These are phyloP conservation scores for Aeschynomene evenia DNA, from an alignment of 306 rosid species.

Conservation along the genomic window DNA sequence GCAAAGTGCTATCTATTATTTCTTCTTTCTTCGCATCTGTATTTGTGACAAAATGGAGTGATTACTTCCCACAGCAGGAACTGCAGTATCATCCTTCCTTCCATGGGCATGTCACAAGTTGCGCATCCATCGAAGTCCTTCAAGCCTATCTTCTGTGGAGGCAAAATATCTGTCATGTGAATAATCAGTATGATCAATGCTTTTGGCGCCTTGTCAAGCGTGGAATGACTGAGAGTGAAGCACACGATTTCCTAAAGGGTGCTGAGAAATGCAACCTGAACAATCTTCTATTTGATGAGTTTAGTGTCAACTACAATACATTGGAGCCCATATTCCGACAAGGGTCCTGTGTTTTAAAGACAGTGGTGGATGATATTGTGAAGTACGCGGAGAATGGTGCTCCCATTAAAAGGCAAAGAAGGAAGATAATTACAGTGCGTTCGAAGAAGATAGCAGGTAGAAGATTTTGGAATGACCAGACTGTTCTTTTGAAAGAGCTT, in stretches of 20 bases:
- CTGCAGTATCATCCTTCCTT: slow-evolving; percentile 59
- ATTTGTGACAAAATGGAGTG: slow-evolving; percentile 61
- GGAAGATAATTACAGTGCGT: slow-evolving; percentile 47
- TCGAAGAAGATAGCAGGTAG: slow-evolving; percentile 58
- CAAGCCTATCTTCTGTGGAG: slow-evolving; percentile 83
- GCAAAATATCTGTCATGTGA: slow-evolving; percentile 70
- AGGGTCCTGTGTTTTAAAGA: slow-evolving; percentile 71
- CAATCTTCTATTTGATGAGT: slow-evolving; percentile 60
- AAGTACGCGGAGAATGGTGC: slow-evolving; percentile 59
- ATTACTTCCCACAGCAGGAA: slow-evolving; percentile 55
- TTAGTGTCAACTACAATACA: slow-evolving; percentile 60
- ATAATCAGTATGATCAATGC: slow-evolving; percentile 61
- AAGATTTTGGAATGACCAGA: slow-evolving; percentile 62
- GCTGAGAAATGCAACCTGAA: slow-evolving; percentile 56
- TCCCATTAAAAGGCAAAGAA: slow-evolving; percentile 62
- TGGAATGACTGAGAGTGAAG: slow-evolving; percentile 60
- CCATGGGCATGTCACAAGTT: slow-evolving; percentile 53
- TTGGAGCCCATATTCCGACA: slow-evolving; percentile 59
- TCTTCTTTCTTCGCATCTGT: slow-evolving; percentile 69
- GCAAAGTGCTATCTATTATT: slow-evolving; percentile 70
- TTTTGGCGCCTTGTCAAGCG: slow-evolving; percentile 61
- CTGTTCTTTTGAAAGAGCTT: slow-evolving; percentile 64
- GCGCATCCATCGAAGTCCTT: slow-evolving; percentile 69
- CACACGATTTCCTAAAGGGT: slow-evolving; percentile 48
- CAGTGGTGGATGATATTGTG: slow-evolving; percentile 59